Evolutionary conservation across 176 grass and related monocot species (phyloP), one percentile per base, ranked within the genome.

Genomic region (Leersia perrieri): DNA sequence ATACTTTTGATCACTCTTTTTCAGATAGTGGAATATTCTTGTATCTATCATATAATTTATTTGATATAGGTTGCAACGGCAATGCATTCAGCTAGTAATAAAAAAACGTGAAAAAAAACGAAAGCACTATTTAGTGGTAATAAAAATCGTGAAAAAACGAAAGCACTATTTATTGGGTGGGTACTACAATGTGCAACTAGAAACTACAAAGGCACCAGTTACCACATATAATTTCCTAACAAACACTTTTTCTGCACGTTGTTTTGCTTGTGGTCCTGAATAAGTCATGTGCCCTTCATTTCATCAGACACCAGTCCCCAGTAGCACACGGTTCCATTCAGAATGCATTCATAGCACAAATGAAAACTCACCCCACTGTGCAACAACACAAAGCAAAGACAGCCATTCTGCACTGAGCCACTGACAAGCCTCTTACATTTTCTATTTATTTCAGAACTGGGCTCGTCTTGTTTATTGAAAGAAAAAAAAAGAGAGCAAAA

Each of bases 211-310:
- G n/a, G 67, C n/a, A n/a, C 22, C 22, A 57, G 8, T 58, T 23
- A 36, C 41, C 41, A 39, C 66, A 69, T 9, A 45, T 9, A 45
- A 36, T 23, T 33, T 78, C 14, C 0, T 49, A 34, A 38, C 7
- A 33, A 81, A 57, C 12, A 58, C 63, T 69, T 53, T 30, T 80
- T 11, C 15, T 20, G n/a, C 25, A 58, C 6, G 22, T 71, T 30
- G 26, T 72, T 81, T 84, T 70, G 35, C 82, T 30, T 4, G 74
- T 78, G 83, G 53, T 71, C 82, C 74, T 29, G 12, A 25, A 23
- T 36, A 9, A 9, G 28, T 62, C 30, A 66, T 26, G 30, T 47
- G n/a, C 41, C 3, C 7, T 26, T 31, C 53, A 58, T 58, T 58
- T 58, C 53, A 30, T 69, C 74, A 30, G 49, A 28, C 14, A 47